A percentile compares a stretch with the other conserved stretches of the same genome.
Evolutionary conservation across 805 yeast species (phyloP).

Genomic region (Candida suzukii): DNA sequence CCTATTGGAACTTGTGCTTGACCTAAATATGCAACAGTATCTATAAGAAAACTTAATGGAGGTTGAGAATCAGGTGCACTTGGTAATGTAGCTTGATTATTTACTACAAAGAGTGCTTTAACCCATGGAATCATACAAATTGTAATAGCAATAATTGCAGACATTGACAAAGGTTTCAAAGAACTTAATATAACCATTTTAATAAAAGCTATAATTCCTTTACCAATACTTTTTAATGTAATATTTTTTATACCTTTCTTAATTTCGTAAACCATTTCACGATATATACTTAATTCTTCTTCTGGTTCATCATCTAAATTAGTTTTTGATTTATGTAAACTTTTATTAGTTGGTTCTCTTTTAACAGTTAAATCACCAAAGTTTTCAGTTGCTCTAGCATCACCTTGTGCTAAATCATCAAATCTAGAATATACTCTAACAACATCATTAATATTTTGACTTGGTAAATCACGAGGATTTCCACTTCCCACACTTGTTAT

Average conservation of each 20-base stretch:
- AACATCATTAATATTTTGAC: constrained; percentile 39
- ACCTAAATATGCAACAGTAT: constrained; percentile 72
- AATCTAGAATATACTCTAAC: constrained; percentile 46
- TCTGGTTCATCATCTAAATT: neutral
- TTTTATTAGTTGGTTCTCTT: neutral
- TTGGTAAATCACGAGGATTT: constrained; percentile 16
- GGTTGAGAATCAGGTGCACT: constrained; percentile 83
- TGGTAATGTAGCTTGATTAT: constrained; percentile 42
- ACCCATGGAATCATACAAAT: constrained; percentile 86
- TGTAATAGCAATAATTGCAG: constrained; percentile 57
- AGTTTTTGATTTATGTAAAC: too few relatives aligned
- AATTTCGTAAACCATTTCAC: neutral
- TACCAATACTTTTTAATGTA: neutral
- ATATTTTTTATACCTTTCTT: neutral
- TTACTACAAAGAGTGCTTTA: constrained; percentile 57
- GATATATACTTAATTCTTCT: neutral
- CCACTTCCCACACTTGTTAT: neutral
- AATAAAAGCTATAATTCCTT: neutral
- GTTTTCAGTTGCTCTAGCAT: constrained; percentile 8
- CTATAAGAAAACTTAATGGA: constrained; percentile 79
- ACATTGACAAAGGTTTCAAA: constrained; percentile 62
- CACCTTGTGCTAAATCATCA: constrained; percentile 23
- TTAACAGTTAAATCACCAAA: constrained; percentile 7
- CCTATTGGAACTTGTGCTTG: constrained; percentile 89
- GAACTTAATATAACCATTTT: constrained; percentile 35